phyloP scores from a whole-genome alignment of 495 filamentous ascomycete genomes.

The Lentithecium fluviatile region DNA sequence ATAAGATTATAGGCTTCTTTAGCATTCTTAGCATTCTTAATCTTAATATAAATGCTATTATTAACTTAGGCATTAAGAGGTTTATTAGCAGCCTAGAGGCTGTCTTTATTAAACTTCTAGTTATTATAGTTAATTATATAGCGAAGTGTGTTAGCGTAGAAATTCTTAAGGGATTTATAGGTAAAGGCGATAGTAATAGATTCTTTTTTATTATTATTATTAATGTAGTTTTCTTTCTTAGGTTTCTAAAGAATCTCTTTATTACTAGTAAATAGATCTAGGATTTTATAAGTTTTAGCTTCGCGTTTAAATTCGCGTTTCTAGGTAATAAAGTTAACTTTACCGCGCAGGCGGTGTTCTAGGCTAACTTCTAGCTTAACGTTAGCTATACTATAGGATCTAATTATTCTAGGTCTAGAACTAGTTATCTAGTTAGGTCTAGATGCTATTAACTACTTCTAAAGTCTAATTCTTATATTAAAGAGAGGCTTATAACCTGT shows the following conservation, averaged over 20 bases:
- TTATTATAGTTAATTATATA: background rate
- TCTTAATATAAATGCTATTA: background rate
- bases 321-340: background rate
- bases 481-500: too few species aligned
- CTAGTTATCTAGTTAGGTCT: background rate
- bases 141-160: background rate
- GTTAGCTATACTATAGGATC: background rate
- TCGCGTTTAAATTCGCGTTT: background rate
- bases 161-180: background rate
- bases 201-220: background rate
- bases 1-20: background rate
- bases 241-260: background rate
- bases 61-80: background rate
- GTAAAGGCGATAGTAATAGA: background rate
- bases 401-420: background rate
- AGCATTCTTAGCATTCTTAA: background rate
- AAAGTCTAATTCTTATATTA: background rate
- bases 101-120: background rate
- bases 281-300: background rate
- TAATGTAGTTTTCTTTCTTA: background rate
- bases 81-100: background rate
- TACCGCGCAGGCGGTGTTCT: background rate
- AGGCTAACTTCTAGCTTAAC: background rate
- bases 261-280: background rate
- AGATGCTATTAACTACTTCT: background rate